Conservation (phyloP, 2,329 filamentous ascomycete species). For the Colletotrichum tamarilloi region DNA sequence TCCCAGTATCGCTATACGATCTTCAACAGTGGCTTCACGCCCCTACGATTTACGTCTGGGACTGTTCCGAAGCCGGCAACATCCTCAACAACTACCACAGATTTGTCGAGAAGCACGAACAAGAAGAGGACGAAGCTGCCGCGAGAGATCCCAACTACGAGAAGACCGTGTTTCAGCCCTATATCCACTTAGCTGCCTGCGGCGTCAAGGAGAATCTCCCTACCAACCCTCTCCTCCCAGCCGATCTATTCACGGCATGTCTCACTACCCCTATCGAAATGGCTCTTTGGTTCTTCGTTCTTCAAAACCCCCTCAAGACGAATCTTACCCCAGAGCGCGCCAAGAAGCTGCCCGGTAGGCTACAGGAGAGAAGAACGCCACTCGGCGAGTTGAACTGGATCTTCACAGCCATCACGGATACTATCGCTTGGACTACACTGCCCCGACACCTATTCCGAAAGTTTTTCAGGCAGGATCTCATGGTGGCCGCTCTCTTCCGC, state of each 20-base stretch:
- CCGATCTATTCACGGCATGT: conserved; percentile 95
- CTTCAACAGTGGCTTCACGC: conserved; percentile 95
- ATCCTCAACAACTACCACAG: conserved; percentile 95
- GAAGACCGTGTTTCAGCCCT: conserved; percentile 76
- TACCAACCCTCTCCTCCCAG: conserved; percentile 91
- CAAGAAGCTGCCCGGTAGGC: conserved; percentile 87
- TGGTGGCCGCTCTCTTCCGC: conserved; percentile 97
- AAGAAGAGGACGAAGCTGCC: conserved; percentile 82
- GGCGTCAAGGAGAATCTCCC: conserved; percentile 91
- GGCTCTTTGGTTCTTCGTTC: conserved; percentile 93
- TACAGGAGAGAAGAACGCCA: conserved; percentile 93
- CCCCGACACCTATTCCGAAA: conserved; percentile 93
- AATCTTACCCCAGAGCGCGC: conserved; percentile 83
- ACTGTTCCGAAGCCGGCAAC: conserved; percentile 95
- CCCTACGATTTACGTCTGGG: conserved; percentile 96
- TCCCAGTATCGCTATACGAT: conserved; percentile 95
- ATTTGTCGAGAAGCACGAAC: conserved; percentile 94
- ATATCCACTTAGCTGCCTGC: conserved; percentile 93
- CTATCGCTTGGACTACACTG: conserved; percentile 97
- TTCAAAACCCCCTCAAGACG: conserved; percentile 83
- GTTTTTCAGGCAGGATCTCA: conserved; percentile 95
- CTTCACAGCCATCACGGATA: conserved; percentile 98
- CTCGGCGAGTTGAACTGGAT: conserved; percentile 99
- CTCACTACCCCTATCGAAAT: conserved; percentile 98
- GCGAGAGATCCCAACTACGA: conserved; percentile 85